These are phyloP conservation scores for Eustoma russellianum DNA, from an alignment of 257 asterid genomes.

Conservation along the genomic window DNA sequence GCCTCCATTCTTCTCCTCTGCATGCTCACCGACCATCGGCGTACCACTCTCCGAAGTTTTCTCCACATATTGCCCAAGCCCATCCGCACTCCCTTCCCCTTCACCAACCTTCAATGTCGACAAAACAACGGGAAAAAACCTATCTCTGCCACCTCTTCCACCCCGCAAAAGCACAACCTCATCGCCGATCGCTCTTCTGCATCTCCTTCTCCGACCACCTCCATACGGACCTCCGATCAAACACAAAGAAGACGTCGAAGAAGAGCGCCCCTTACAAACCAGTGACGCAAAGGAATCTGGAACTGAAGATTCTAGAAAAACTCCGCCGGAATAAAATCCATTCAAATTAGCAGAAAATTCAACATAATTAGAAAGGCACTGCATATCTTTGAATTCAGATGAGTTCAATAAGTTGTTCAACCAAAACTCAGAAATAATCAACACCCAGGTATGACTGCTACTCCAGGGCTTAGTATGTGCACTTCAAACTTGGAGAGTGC, in stretches of 20 bases:
- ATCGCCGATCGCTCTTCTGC: conserved; percentile 29
- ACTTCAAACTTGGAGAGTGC: no score
- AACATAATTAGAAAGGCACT: conserved; percentile 1
- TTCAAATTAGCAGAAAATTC: conserved; percentile 10
- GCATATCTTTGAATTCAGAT: conserved; percentile 9
- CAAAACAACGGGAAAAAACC: conserved; percentile 54
- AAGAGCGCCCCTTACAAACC: conserved; percentile 20
- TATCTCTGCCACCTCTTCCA: conserved; percentile 9
- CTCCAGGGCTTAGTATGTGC: no score
- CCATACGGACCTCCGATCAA: conserved; percentile 17
- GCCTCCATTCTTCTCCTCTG: conserved; percentile 18
- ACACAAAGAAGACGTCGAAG: conserved; percentile 7
- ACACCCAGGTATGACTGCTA: not conserved
- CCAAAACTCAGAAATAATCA: conserved; percentile 23
- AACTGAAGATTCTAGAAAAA: conserved; percentile 57
- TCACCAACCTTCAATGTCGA: conserved; percentile 36
- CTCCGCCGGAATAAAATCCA: conserved; percentile 38
- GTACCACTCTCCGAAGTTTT: conserved; percentile 25
- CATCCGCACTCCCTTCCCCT: conserved; percentile 34
- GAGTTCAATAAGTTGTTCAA: conserved; percentile 2
- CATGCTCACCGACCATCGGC: conserved; percentile 27
- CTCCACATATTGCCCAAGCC: conserved; percentile 41
- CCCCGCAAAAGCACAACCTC: conserved; percentile 12
- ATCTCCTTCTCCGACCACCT: conserved; percentile 23
- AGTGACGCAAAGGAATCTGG: conserved; percentile 53